Evolutionary conservation across 768 basidiomycete species (phyloP), one percentile per base, ranked within the genome.

Genomic region (Termitomyces eurrhizus): DNA sequence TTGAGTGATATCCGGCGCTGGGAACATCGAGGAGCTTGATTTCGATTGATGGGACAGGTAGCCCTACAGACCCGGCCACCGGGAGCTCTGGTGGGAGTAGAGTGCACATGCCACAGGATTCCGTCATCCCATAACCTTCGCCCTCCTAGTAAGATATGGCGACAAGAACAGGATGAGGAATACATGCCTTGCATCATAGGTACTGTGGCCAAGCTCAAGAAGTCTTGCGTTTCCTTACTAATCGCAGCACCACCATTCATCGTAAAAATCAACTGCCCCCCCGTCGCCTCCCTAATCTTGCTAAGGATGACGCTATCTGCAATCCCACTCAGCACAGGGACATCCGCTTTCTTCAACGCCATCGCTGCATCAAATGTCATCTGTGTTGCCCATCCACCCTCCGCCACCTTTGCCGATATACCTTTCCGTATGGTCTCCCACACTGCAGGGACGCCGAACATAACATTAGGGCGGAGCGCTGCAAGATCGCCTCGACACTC

Each of bases 361-460:
- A 95, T 77, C 3, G 94, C 93, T 46, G 84, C 84, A 65, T 88
- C 82, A 80, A 99, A 99, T 26, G 96, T 70, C 52, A 72, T 78
- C 76, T 87, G 89, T 79, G 83, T 90, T 66, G 93, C 26, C 2
- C 74, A 50, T 8, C 92, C 89, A 3, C 86, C 76, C 7, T 83
- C 68, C 58, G 90, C 83, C 55, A 98, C 88, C 73, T 93, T 93
- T 61, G 79, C 71, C 8, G 93, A 67, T 70, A 99, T 95, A 37
- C 95, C 94, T 78, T 99, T 99, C 60, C 95, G 87, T 65, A 98
- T 98, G 58, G 86, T 88, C 75, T 99, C 96, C 94, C 94, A 99
- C 0, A 98, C 91, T 2, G 95, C 92, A 3, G 96, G 96, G 1
- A 98, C 96, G 55, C 94, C 96, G 54, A 93, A 85, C 83, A 98